These are phyloP conservation scores for Crithidia fasciculata DNA, from an alignment of 208 protist genomes.

Conservation along the genomic window DNA sequence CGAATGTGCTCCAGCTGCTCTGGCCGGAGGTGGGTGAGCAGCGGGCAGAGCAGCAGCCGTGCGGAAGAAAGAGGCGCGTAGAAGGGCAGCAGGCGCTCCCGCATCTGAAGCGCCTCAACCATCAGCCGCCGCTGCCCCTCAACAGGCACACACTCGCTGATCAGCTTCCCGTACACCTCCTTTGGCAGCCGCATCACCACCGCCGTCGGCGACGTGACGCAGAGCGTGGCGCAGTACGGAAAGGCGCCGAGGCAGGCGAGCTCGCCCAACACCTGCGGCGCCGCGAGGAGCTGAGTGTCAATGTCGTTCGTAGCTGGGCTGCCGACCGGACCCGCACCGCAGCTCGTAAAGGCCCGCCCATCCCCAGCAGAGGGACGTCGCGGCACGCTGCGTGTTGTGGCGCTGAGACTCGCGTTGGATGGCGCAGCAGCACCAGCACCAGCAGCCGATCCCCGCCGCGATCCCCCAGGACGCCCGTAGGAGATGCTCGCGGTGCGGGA, in stretches of 20 bases:
- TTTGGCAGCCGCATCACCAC: conserved; percentile 49
- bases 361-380: conserved; percentile 5
- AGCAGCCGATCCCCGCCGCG: conserved; percentile 1
- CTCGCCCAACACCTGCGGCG: conserved; percentile 73
- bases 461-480: conserved; percentile 9
- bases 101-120: conserved; percentile 46
- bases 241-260: conserved; percentile 62
- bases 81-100: conserved; percentile 65
- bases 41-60: conserved; percentile 73
- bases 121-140: conserved; percentile 54
- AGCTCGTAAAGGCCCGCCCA: conserved; percentile 11
- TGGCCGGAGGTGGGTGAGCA: conserved; percentile 50
- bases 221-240: conserved; percentile 53
- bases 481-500: conserved; percentile 18
- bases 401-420: background rate
- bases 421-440: background rate
- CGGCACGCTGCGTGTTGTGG: conserved; percentile 14
- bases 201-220: conserved; percentile 47
- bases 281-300: conserved; percentile 34
- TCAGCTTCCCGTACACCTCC: conserved; percentile 47
- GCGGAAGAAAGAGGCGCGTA: conserved; percentile 60
- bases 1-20: conserved; percentile 63
- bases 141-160: conserved; percentile 35
- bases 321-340: background rate
- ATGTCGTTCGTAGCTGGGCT: background rate